Base-by-base conservation (phyloP, 345 rosid species). In the Pugionium dolabratum region DNA sequence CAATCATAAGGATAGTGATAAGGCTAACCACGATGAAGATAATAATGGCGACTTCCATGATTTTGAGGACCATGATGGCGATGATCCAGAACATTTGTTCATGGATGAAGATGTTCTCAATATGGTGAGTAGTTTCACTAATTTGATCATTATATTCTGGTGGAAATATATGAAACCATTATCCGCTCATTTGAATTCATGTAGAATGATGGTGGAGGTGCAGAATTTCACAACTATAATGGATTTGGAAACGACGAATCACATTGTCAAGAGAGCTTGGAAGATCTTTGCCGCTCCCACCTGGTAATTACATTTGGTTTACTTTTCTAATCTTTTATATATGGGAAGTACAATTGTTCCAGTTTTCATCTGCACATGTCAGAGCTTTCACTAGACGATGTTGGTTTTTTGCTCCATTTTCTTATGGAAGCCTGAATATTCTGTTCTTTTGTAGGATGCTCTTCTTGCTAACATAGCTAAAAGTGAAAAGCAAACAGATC, bases 281-380 rank as follows among this genome's bases (percentile, higher is more conserved):
- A 88, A 82, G 97, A 90, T 79, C 96, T 94, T 50, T 94, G 97
- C 69, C 95, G 88, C 46, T 88, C 91, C 67, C 99, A 94, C 79
- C 83, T 94, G 42, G 99, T 94, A 82, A 84, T 39, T 41, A 69
- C 48, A 74, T 32, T 18, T 59, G 50, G 62, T 52, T 52, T 60
- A 37, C 5, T 64, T 70, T 18, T 18, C 18, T 18, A 18, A 18
- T 18, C 18, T 18, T 18, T 26, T 50, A 8, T 51, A 5, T 33
- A 5, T 0, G 30, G 35, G 32, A 63, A 37, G 27, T 30, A 25
- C 42, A 41, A 5, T 5, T 55, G 4, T 47, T 9, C 27, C 48
- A 9, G 1, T 67, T 31, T 43, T 49, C 42, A 52, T 25, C 31
- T 52, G 42, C 41, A 2, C 42, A 3, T 49, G 51, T 43, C 59